A percentile compares a stretch with the other conserved stretches of the same genome.
Conservation (phyloP, 1,139 yeast genomes). For the Saccharomyces pastorianus region DNA sequence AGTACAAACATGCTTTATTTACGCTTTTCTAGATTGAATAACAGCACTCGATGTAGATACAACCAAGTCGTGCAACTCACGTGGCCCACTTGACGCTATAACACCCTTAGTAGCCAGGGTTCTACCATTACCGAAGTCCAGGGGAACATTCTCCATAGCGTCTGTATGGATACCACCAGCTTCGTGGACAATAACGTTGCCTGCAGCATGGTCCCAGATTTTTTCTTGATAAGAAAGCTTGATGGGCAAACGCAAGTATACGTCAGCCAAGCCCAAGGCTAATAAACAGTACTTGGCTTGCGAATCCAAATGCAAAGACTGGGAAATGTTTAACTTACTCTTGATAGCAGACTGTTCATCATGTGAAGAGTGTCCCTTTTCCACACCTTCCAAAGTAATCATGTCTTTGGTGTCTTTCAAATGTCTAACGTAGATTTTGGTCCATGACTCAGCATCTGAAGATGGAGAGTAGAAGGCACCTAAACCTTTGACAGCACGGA, state of each 20-base stretch:
- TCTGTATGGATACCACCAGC: constrained; percentile 91
- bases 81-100: constrained; percentile 64
- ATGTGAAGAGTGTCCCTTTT: constrained; percentile 90
- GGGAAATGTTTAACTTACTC: constrained; percentile 46
- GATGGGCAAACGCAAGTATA: constrained; percentile 81
- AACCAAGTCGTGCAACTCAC: constrained; percentile 50
- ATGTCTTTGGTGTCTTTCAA: constrained; percentile 34
- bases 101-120: constrained; percentile 79
- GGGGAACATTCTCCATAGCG: constrained; percentile 53
- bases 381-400: constrained; percentile 88
- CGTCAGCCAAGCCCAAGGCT: constrained; percentile 86
- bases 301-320: constrained; percentile 68
- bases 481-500: constrained; percentile 62
- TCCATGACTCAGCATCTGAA: constrained; percentile 32
- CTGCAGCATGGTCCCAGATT: constrained; percentile 99
- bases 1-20: background rate
- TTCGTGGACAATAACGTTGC: constrained; percentile 74
- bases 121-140: constrained; percentile 86
- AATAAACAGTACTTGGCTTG: constrained; percentile 93
- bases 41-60: constrained; percentile 48
- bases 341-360: constrained; percentile 79
- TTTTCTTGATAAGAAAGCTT: constrained; percentile 74
- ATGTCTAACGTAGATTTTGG: constrained; percentile 31
- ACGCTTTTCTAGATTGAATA: constrained; percentile 15
- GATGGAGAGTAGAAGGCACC: constrained; percentile 62